These are phyloP conservation scores for Cytospora chrysosperma DNA, from an alignment of 2,329 filamentous ascomycete genomes.

Conservation along the genomic window DNA sequence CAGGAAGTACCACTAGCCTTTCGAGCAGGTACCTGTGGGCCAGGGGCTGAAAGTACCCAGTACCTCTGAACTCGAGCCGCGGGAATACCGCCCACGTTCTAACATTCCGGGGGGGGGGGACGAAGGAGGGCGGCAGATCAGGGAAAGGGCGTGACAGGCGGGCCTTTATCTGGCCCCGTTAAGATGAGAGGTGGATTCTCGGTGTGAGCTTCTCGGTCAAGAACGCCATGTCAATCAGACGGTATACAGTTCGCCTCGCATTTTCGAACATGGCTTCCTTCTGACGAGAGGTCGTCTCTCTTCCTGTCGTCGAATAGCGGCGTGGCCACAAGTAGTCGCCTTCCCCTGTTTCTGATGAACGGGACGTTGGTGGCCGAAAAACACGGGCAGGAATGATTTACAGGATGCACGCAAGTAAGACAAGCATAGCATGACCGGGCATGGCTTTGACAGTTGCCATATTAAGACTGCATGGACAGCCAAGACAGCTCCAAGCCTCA, in stretches of 20 bases:
- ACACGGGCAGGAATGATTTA: constrained; percentile 12
- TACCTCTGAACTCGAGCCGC: constrained; percentile 6
- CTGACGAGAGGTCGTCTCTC: no score
- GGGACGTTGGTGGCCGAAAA: background rate
- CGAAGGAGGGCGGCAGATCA: background rate
- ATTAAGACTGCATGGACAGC: background rate
- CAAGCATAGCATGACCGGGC: background rate
- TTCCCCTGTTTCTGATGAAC: background rate
- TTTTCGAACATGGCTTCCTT: background rate
- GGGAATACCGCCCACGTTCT: constrained; percentile 10
- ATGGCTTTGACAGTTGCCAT: constrained; percentile 5
- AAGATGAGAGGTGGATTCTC: constrained; percentile 14
- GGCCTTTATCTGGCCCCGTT: background rate
- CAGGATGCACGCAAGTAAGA: constrained; percentile 11
- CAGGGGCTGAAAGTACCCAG: constrained; percentile 7
- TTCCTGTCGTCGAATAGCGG: background rate
- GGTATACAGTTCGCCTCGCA: background rate
- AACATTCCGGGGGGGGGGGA: background rate
- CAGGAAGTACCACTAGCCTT: constrained; percentile 15
- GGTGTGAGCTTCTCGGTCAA: constrained; percentile 4
- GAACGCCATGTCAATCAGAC: background rate
- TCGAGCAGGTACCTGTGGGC: constrained; percentile 21
- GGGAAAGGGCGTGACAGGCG: background rate
- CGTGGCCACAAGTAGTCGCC: background rate
- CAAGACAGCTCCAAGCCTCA: constrained; percentile 1